Evolutionary conservation across 129 eudicot species (phyloP).

Genomic region (Chrysanthemum lavandulifolium): DNA sequence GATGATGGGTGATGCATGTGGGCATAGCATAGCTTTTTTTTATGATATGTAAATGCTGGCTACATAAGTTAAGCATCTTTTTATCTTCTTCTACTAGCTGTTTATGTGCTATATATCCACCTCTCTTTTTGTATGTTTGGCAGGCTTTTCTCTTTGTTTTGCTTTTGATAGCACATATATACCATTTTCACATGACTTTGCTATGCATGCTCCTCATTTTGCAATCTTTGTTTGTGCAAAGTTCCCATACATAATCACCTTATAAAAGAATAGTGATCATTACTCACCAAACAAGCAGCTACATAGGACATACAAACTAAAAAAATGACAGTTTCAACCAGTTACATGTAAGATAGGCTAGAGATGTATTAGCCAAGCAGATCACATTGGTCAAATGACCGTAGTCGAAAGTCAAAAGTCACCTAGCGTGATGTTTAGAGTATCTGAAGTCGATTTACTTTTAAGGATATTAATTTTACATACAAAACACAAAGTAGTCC

Average conservation of each 20-base stretch:
- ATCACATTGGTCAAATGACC: too few relatives aligned
- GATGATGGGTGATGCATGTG: slow-evolving; percentile 31
- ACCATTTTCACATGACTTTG: slow-evolving; percentile 21
- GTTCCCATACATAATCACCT: not conserved
- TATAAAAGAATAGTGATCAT: too few relatives aligned
- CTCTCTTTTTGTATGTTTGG: slow-evolving; percentile 26
- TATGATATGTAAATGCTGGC: slow-evolving; percentile 25
- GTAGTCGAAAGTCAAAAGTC: too few relatives aligned
- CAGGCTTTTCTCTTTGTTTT: slow-evolving; percentile 20
- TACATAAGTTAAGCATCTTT: slow-evolving; percentile 33
- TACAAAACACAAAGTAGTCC: too few relatives aligned
- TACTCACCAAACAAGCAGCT: too few relatives aligned
- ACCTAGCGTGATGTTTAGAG: too few relatives aligned
- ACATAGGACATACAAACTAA: too few relatives aligned
- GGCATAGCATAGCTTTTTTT: slow-evolving; percentile 21
- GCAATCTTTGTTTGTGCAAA: slow-evolving; percentile 5
- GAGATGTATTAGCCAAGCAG: too few relatives aligned
- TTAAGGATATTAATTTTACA: too few relatives aligned
- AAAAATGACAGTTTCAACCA: too few relatives aligned
- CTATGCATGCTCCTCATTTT: slow-evolving; percentile 11
- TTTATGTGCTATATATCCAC: slow-evolving; percentile 17
- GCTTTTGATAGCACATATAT: slow-evolving; percentile 14
- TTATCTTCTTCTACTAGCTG: not conserved
- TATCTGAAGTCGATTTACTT: too few relatives aligned
- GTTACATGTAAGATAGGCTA: too few relatives aligned